Base-by-base conservation (phyloP, 345 rosid genomes). In the Jatropha curcas region DNA sequence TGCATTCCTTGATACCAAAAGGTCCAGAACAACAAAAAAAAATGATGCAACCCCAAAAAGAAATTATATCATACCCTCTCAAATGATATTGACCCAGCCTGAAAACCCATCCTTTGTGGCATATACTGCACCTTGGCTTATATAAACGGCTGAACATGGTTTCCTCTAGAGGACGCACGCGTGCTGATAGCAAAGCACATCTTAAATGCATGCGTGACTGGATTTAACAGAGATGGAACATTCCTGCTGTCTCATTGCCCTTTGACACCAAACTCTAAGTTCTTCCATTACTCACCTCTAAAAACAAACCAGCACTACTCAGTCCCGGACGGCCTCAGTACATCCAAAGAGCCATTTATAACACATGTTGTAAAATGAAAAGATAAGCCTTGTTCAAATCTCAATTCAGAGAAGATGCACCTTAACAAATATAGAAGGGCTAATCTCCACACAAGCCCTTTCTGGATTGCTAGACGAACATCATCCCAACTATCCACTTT, bases 121-220 rank as follows among this genome's bases (percentile, higher is more conserved):
- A 37, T 37, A 55, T 41, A 62, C 64, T 33, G 12, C 61, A 81
- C 91, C 91, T 83, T 4, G 92, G 92, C 61, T 88, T 86, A 76
- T 88, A 88, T 67, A 80, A 88, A 50, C 84, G 85, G 35, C 86
- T 77, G 71, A 86, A 88, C 80, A 83, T 74, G 45, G 90, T 86
- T n/a, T 33, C 80, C 82, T 1, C 86, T 88, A 31, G 72, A 67
- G 71, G 83, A 62, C 27, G 90, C 90, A 80, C 86, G 90, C 83
- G 85, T 22, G 92, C 92, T 30, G 90, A n/a, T 86, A 50, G 92
- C 92, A n/a, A 69, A 88, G 90, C 71, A 88, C 88, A 33, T 89
- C 89, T n/a, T 1, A 88, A 72, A 75, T 84, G 92, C 92, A 88
- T 88, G 73, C 92, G 70, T 86, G 86, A 65, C 90, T 86, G 27